phyloP scores from a whole-genome alignment of 2,329 filamentous ascomycete species.

The Phoma sp. region DNA sequence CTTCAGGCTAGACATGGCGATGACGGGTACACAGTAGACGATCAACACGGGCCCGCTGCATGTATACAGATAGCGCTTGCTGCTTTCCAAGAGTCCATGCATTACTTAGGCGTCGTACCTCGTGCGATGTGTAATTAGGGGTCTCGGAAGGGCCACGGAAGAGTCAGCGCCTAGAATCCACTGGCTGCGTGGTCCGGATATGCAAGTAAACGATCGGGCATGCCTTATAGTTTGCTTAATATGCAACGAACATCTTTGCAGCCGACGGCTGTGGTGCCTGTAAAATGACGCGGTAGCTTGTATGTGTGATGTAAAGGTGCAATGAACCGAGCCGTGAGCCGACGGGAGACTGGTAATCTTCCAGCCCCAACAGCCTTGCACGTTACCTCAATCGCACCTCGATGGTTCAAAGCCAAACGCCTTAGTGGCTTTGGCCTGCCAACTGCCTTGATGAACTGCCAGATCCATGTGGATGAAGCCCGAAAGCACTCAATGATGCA shows the following conservation, averaged over 20 bases:
- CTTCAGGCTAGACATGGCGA: background rate
- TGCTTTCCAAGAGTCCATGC: conserved; percentile 22
- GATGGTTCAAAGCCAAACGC: background rate
- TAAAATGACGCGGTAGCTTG: conserved; percentile 18
- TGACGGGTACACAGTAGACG: conserved; percentile 9
- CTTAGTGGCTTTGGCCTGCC: background rate
- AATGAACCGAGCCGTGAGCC: background rate
- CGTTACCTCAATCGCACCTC: background rate
- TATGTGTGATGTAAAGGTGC: conserved; percentile 11
- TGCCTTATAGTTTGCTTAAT: conserved; percentile 5
- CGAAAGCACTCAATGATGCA: conserved; percentile 12
- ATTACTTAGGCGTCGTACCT: conserved; percentile 17
- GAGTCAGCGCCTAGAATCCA: conserved; percentile 5
- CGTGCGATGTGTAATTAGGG: conserved; percentile 10
- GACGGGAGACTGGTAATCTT: background rate
- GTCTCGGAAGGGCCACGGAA: conserved; percentile 12
- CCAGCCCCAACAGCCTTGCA: background rate
- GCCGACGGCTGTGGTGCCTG: conserved; percentile 15
- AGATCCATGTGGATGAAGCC: conserved; percentile 7
- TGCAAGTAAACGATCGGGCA: conserved; percentile 2
- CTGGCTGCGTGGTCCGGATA: conserved; percentile 15
- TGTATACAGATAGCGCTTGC: conserved; percentile 16
- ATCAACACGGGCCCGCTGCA: background rate
- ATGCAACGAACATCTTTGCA: conserved; percentile 8
- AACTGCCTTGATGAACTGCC: background rate